Base-by-base conservation (phyloP, 208 protist genomes). In the Leptomonas pyrrhocoris region DNA sequence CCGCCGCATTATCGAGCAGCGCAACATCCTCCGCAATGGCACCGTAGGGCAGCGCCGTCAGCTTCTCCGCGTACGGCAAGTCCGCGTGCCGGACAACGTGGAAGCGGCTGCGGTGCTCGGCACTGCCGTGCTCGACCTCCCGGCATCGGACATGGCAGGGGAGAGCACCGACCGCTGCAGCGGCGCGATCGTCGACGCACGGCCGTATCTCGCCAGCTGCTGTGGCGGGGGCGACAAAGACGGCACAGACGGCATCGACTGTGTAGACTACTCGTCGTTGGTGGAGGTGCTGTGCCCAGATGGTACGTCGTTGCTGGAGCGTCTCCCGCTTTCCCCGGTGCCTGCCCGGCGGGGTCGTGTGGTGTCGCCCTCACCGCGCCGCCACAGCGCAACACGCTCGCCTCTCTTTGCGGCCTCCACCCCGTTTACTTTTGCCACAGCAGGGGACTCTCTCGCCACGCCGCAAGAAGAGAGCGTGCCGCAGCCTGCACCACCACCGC, bases 231-330 rank as follows among this genome's bases (percentile, higher is more conserved):
- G 43, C n/a, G 25, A n/a, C n/a, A 9, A n/a, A 11, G 31, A 45
- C 48, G 5, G 19, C 36, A 25, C 58, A 12, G 28, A 50, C 2
- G 28, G 21, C 43, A 19, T 6, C n/a, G 34, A 43, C n/a, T n/a
- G 46, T 21, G 25, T 64, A 8, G 50, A 67, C 58, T 74, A 61
- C 42, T 27, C 68, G 21, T 2, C 27, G 13, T 74, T 74, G 23
- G 38, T 74, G 36, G 68, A 74, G 38, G 68, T 74, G 34, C 18
- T 74, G 18, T 74, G 59, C 45, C 68, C 68, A 1, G 53, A 74
- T 18, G 59, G 68, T 0, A 54, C 45, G 9, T 66, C 68, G 8
- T 36, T 74, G 48, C 59, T 74, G 49, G 68, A 67, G 49, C 42
- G 15, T 0, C 50, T 74, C 23, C 68, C 58, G 7, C 13, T 74